Evolutionary conservation across 2,329 filamentous ascomycete species (phyloP).

Genomic region (Aspergillus latus): DNA sequence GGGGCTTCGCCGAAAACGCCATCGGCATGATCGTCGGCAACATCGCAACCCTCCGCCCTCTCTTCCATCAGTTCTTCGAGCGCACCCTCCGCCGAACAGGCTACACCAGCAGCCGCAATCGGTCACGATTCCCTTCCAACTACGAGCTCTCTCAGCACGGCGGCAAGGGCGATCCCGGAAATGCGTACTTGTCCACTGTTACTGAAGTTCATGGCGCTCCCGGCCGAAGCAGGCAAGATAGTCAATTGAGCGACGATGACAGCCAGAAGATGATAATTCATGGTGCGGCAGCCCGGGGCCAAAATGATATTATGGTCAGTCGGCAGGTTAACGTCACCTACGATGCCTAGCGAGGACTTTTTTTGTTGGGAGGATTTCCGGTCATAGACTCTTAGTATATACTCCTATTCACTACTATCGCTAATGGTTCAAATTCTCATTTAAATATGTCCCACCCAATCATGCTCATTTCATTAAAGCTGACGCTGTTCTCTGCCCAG

Average conservation of each 20-base stretch:
- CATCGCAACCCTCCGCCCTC: slow-evolving; percentile 47
- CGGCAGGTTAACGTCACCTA: slow-evolving; percentile 6
- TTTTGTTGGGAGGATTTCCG: background rate
- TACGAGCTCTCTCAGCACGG: slow-evolving; percentile 20
- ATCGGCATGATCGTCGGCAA: slow-evolving; percentile 53
- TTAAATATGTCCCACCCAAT: too few species aligned
- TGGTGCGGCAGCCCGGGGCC: background rate
- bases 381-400: background rate
- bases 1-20: slow-evolving; percentile 52
- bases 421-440: background rate
- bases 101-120: slow-evolving; percentile 9
- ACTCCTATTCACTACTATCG: background rate
- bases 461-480: too few species aligned
- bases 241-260: slow-evolving; percentile 22
- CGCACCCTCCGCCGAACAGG: slow-evolving; percentile 19
- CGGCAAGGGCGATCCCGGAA: slow-evolving; percentile 14
- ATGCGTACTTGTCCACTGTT: slow-evolving; percentile 11
- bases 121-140: background rate
- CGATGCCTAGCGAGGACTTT: background rate
- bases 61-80: slow-evolving; percentile 35
- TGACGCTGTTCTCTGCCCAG: background rate
- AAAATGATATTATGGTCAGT: slow-evolving; percentile 5
- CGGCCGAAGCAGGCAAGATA: background rate
- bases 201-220: slow-evolving; percentile 1
- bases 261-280: slow-evolving; percentile 25